Percentiles rank a stretch among this genome's conserved stretches.
Conservation (phyloP, 2,329 filamentous ascomycete genomes). For the Pyrenochaeta sp. region DNA sequence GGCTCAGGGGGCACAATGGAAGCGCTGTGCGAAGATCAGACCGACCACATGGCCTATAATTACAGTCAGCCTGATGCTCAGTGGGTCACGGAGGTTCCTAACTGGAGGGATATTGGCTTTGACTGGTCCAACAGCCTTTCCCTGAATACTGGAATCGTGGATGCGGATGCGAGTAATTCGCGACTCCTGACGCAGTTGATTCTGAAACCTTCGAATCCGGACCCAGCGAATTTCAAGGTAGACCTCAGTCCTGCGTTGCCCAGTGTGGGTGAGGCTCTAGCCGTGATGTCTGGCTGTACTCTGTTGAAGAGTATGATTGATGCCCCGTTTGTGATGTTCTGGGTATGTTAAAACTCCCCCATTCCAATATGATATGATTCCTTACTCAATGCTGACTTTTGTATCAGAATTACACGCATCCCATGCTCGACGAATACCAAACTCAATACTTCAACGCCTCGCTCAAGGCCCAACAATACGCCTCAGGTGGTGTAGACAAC, state of each 20-base stretch:
- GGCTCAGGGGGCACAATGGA: constrained; percentile 64
- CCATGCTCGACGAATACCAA: constrained; percentile 54
- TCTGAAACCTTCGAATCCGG: constrained; percentile 31
- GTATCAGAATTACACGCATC: constrained; percentile 50
- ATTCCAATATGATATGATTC: constrained; percentile 5
- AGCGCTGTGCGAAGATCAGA: constrained; percentile 66
- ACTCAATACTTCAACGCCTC: constrained; percentile 69
- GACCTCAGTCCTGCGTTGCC: constrained; percentile 63
- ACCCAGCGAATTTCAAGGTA: constrained; percentile 23
- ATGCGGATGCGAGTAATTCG: constrained; percentile 54
- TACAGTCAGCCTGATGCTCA: constrained; percentile 62
- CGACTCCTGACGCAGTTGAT: constrained; percentile 55
- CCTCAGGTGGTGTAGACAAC: constrained; percentile 65
- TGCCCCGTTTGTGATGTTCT: constrained; percentile 66
- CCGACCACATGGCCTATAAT: constrained; percentile 64
- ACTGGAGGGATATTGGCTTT: constrained; percentile 55
- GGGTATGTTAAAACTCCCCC: constrained; percentile 30
- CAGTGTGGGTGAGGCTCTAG: constrained; percentile 75
- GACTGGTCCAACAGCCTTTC: constrained; percentile 55
- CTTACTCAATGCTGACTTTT: neutral
- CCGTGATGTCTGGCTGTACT: constrained; percentile 72
- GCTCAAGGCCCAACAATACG: constrained; percentile 72
- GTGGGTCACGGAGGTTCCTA: constrained; percentile 54
- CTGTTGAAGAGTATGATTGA: constrained; percentile 67
- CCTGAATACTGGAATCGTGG: constrained; percentile 52